Base-by-base conservation (phyloP, 352 stramenopile species). In the Globisporangium iwayamae region DNA sequence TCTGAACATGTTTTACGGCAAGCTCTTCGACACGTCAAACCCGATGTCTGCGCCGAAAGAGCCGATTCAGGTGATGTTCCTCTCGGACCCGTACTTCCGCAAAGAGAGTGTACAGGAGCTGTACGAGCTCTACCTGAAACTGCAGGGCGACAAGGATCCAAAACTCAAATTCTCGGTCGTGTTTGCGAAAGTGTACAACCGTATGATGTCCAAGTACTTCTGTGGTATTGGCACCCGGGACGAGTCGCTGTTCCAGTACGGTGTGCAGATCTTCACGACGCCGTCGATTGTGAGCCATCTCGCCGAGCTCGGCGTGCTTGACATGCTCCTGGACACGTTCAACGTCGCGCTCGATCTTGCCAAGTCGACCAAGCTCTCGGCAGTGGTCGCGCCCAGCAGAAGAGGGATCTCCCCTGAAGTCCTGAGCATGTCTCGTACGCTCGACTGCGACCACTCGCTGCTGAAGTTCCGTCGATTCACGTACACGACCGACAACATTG, bases 201-300 rank as follows among this genome's bases (percentile, higher is more conserved):
- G 78, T 7, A 85, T 97, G 57, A 93, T 93, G 82, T 58, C 83
- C 43, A 91, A 94, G 60, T 98, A 96, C 68, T 90, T 93, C 59
- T 90, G 83, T 65, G 88, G 90, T 13, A 78, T 97, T n/a, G 93
- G 93, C n/a, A 97, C 90, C 2, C 68, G 73, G 13, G 75, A 95
- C 57, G 90, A 98, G 71, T 94, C 83, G n/a, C 57, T 97, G 10
- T 96, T 97, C 66, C 80, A 88, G 25, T 94, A 97, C 55, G 86
- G 89, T 16, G 93, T 98, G n/a, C 93, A 98, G 73, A 91, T 98
- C 60, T 95, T 97, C 60, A 98, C 93, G 32, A 97, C 94, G 13
- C 90, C 93, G 13, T 97, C 87, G 8, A 90, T 97, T 22, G 87
- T 96, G 0, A 77, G 79, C 13, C 70, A 86, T 4, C 74, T 94